Percentiles rank a stretch among this genome's conserved stretches.
phyloP scores from a whole-genome alignment of 352 stramenopile species.

The Pythium monospermum region DNA sequence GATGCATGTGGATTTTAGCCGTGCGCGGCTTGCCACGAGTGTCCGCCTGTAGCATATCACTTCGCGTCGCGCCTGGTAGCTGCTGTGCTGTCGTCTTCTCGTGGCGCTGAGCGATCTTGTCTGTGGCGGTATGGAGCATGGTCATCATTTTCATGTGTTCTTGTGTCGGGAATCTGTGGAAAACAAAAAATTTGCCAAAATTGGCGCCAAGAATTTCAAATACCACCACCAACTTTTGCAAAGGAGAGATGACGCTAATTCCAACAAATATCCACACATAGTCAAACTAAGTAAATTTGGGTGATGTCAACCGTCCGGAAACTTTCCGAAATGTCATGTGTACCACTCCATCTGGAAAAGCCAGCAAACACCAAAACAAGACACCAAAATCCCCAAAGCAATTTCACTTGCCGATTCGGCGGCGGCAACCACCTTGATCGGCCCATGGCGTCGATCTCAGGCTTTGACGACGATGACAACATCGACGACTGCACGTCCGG shows the following conservation, averaged over 20 bases:
- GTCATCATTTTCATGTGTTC: background rate
- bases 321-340: constrained; percentile 12
- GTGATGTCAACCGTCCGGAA: constrained; percentile 7
- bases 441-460: constrained; percentile 6
- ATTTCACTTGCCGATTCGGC: background rate
- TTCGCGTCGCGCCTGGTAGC: too few species aligned
- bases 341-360: constrained; percentile 19
- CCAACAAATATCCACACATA: background rate
- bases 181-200: constrained; percentile 8
- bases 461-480: constrained; percentile 25
- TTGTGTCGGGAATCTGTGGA: background rate
- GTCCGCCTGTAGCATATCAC: too few species aligned
- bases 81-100: too few species aligned
- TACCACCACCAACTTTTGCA: constrained; percentile 1
- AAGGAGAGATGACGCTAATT: background rate
- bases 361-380: constrained; percentile 6
- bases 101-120: too few species aligned
- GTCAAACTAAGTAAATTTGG: background rate
- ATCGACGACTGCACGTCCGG: constrained; percentile 34
- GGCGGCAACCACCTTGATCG: background rate
- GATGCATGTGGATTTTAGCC: constrained; percentile 33
- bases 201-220: constrained; percentile 27
- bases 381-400: background rate
- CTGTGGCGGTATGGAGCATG: background rate
- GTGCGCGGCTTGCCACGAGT: too few species aligned